Evolutionary conservation across 768 basidiomycete species (phyloP), one percentile per base, ranked within the genome.

Genomic region (Sistotremastrum niveocremeum): DNA sequence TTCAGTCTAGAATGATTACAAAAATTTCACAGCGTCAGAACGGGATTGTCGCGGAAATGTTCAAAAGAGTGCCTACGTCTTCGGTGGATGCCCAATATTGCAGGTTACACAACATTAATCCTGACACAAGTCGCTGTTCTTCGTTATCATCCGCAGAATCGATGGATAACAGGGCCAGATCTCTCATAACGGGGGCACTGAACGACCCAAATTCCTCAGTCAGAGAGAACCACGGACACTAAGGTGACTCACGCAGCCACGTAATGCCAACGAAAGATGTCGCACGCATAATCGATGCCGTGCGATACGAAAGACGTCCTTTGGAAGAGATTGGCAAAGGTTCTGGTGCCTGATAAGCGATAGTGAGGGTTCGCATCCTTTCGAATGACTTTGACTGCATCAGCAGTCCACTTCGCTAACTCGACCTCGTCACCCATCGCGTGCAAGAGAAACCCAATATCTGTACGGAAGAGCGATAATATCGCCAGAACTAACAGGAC

Each of bases 401-500:
- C 59, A 28, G 66, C 59, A 28, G 71, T 57, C 76, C 76, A 80
- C 20, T 20, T 20, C 20, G 20, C 20, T 20, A 20, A 20, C 20
- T 20, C 34, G 37, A 7, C 34, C 43, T 49, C 46, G 7, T 64
- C 57, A 0, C 68, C 61, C 28, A 71, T 59, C 7, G 73, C 68
- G 3, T 60, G 57, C 46, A 76, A 62, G 49, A 73, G 75, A 62
- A 82, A 84, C 29, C 62, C 51, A 0, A 72, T 67, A 40, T 72
- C 69, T 1, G 69, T 57, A 12, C 83, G 72, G 79, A 79, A 87
- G 32, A 88, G 63, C 0, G 81, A 69, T 6, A 85, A 62, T n/a
- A 85, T 70, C 4, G 73, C 75, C 3, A 87, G 65, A 7, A 84
- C 61, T 6, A 90, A 67, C 10, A 85, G 66, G 51, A 89, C 86